Conservation (phyloP, 768 basidiomycete species). For the Tylopilus felleus region DNA sequence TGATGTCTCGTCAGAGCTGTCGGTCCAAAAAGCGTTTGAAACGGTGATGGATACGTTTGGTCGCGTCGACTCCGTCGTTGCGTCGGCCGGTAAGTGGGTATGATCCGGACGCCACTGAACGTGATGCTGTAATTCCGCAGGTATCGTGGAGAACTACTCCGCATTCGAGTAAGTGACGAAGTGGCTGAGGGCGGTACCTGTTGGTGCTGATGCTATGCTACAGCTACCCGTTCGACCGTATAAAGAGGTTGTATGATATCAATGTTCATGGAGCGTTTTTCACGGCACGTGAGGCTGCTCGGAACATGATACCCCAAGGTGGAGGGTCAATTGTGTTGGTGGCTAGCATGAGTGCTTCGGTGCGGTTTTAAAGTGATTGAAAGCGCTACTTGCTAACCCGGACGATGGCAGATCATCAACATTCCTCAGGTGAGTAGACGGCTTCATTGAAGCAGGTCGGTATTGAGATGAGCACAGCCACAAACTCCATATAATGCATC, state of each 20-base stretch:
- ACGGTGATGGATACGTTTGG: conserved; percentile 63
- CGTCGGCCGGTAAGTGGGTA: conserved; percentile 69
- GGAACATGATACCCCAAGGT: conserved; percentile 80
- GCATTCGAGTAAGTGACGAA: conserved; percentile 74
- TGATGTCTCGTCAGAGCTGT: conserved; percentile 81
- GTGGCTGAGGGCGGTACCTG: conserved; percentile 20
- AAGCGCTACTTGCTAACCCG: conserved; percentile 4
- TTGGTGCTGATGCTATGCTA: conserved; percentile 8
- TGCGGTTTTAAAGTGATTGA: conserved; percentile 36
- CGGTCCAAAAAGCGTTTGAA: conserved; percentile 71
- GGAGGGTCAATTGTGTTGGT: conserved; percentile 83
- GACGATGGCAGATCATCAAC: conserved; percentile 66
- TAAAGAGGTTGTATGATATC: conserved; percentile 83
- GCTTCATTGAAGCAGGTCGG: neutral
- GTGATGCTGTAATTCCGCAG: conserved; percentile 34
- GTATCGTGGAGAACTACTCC: conserved; percentile 84
- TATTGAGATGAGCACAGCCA: conserved; percentile 39
- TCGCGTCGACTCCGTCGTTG: conserved; percentile 77
- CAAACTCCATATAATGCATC: conserved; percentile 97
- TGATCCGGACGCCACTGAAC: conserved; percentile 6
- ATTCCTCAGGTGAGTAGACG: conserved; percentile 65
- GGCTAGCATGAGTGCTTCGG: conserved; percentile 88
- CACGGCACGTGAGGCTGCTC: conserved; percentile 94
- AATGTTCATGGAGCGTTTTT: conserved; percentile 94
- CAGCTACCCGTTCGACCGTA: conserved; percentile 83